Conservation (phyloP, 176 grass and related monocot genomes). For the Oryza rufipogon region DNA sequence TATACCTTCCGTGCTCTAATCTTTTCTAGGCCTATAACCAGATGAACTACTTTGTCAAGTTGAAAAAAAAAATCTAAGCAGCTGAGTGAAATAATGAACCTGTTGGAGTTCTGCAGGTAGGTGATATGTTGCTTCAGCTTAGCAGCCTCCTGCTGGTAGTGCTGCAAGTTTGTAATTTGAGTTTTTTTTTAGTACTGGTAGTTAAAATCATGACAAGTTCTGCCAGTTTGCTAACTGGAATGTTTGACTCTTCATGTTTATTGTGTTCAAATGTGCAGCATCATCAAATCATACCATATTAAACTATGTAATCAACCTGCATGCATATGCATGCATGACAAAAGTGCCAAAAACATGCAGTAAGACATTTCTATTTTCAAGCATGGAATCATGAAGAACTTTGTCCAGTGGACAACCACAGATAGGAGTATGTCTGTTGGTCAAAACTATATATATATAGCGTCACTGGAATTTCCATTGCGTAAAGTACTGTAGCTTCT, state of each 20-base stretch:
- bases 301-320: neutral
- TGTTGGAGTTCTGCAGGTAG: slow-evolving; percentile 74
- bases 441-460: neutral
- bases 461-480: slow-evolving; percentile 22
- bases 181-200: neutral
- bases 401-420: slow-evolving; percentile 6
- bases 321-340: no score
- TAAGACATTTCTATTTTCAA: neutral
- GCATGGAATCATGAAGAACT: slow-evolving; percentile 5
- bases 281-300: neutral
- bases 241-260: neutral
- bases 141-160: slow-evolving; percentile 79
- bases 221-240: neutral
- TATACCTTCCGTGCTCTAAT: slow-evolving; percentile 88
- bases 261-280: neutral
- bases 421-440: neutral
- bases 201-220: neutral
- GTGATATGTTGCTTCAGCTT: slow-evolving; percentile 70
- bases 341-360: neutral
- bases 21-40: slow-evolving; percentile 53
- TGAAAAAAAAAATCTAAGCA: neutral
- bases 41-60: neutral
- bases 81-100: slow-evolving; percentile 45
- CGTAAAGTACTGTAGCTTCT: slow-evolving; percentile 20
- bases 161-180: slow-evolving; percentile 46